These are phyloP conservation scores for Elasticomyces elasticus DNA, from an alignment of 495 filamentous ascomycete genomes.

Conservation along the genomic window DNA sequence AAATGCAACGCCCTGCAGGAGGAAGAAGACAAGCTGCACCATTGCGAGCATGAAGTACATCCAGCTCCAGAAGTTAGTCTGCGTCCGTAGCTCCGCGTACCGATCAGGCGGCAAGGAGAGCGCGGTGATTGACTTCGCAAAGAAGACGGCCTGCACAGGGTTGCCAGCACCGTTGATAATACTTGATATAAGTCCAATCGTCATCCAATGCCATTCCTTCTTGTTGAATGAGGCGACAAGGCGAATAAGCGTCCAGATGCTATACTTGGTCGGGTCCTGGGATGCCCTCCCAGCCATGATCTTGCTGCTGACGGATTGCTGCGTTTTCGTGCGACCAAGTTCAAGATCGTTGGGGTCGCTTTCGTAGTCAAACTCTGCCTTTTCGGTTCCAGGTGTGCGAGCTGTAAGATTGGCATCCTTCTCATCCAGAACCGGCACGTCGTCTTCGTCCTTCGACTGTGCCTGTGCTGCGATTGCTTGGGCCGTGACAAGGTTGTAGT, in stretches of 20 bases:
- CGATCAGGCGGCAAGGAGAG: constrained; percentile 42
- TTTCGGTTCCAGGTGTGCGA: constrained; percentile 16
- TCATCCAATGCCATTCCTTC: constrained; percentile 61
- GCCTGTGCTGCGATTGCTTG: constrained; percentile 62
- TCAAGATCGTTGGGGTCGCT: constrained; percentile 51
- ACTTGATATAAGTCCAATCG: constrained; percentile 64
- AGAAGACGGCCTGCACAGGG: constrained; percentile 81
- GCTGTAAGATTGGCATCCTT: constrained; percentile 26
- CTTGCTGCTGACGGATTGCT: constrained; percentile 59
- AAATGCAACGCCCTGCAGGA: constrained; percentile 61
- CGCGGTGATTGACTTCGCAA: constrained; percentile 73
- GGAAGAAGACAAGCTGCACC: constrained; percentile 60
- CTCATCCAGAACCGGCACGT: constrained; percentile 30
- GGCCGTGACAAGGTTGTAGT: constrained; percentile 68
- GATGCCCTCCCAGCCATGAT: constrained; percentile 46
- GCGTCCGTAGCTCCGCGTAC: constrained; percentile 47
- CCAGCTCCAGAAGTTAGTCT: constrained; percentile 76
- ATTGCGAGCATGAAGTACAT: constrained; percentile 96
- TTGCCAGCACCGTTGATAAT: constrained; percentile 76
- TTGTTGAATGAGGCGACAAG: constrained; percentile 76
- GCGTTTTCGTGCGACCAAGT: constrained; percentile 53
- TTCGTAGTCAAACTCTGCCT: constrained; percentile 18
- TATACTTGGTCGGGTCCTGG: constrained; percentile 47
- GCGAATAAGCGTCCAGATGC: constrained; percentile 74
- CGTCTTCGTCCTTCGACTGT: constrained; percentile 34